Base-by-base conservation (phyloP, 208 protist species). In the Herpetomonas samuelpessoai region DNA sequence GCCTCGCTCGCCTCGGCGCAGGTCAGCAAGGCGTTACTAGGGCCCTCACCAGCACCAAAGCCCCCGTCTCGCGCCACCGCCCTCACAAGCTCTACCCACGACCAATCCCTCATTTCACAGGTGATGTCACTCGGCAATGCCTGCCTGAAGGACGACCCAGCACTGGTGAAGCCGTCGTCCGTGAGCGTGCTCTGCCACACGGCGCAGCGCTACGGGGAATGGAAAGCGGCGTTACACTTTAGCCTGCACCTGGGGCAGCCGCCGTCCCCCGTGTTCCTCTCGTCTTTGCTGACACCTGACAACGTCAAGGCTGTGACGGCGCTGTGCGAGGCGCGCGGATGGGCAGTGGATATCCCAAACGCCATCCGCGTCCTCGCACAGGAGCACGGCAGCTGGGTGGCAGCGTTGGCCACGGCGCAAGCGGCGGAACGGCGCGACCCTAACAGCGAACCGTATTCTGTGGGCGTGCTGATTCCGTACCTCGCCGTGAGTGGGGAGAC, bases 391-490 rank as follows among this genome's bases (percentile, higher is more conserved):
- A 76, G 66, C 57, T 94, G 88, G 84, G 49, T 54, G 1, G 69
- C 81, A 2, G 88, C 88, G 12, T 66, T 94, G 26, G 54, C 28
- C 6, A 76, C 91, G 1, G 84, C 88, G 12, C 60, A 79, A 53
- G 77, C 71, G 24, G 83, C 83, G 52, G 83, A 94, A 62, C 71
- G 60, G 4, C 73, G 66, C 41, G 81, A 76, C 58, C 72, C 78
- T 12, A 71, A 70, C 59, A 74, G 75, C 10, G 88, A 94, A 68
- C 62, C 72, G 50, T 94, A 90, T 73, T 82, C 88, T 1, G 61
- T 91, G 27, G 83, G 71, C 3, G 80, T 91, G 12, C 70, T 94
- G 16, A 78, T 94, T 47, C 88, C 88, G 7, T 80, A 86, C 64
- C 81, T 94, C 39, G 74, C 84, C 29, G 75, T 67, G 27, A 81